Base-by-base conservation (phyloP, 331 rosid genomes). In the Prunus yedoensis region DNA sequence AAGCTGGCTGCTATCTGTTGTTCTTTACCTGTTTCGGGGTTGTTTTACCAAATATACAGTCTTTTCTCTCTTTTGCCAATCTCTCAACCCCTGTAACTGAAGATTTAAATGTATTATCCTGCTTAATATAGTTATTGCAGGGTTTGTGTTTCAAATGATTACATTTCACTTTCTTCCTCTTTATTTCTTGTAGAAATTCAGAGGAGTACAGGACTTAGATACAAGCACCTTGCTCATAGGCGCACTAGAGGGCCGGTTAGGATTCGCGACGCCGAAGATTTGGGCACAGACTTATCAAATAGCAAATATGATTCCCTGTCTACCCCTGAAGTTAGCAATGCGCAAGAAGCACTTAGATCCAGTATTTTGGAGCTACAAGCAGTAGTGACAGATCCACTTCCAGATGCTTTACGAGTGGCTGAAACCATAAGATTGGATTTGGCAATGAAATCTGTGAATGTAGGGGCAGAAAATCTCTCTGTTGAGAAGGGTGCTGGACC, bases 301-400 rank as follows among this genome's bases (percentile, higher is more conserved):
- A 27, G 75, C 59, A 85, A 68, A 67, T 17, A 41, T 79, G 75
- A 83, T 49, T 53, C 58, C 14, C 17, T 83, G 66, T 65, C 81
- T 66, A 83, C 83, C 74, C 21, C 83, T 74, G 89, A 87, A 63
- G 91, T 87, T 51, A 70, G 63, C 21, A 83, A 72, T 77, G 86
- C 83, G 20, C 91, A 65, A 66, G 87, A 90, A 80, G 88, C 96
- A 67, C 90, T 95, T 49, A 87, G 54, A 83, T 83, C 89, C 70
- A 92, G 99, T 81, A 70, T 81, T 69, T 63, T 71, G 62, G 96
- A 91, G 80, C 70, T 95, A 74, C 78, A 73, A 67, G 86, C 86
- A 23, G 68, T 69, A 78, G 93, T 92, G 64, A 85, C 70, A 10
- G 97, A 95, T 78, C 97, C 97, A 68, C 96, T 95, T 85, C 94